Conservation (phyloP, 257 asterid species). For the Sherardia arvensis region DNA sequence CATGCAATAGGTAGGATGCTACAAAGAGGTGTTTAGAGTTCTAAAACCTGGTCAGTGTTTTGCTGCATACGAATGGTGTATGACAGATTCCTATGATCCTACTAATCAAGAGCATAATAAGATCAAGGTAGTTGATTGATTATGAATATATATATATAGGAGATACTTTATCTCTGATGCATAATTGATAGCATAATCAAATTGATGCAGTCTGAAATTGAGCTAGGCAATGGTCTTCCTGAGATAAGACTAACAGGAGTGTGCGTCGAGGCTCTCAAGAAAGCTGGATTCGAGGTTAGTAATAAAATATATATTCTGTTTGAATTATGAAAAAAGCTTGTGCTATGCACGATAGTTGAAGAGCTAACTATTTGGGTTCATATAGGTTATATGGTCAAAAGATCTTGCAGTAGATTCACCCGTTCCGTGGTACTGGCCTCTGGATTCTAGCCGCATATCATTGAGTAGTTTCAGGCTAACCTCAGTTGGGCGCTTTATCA, state of each 20-base stretch:
- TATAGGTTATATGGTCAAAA: slow-evolving; percentile 76
- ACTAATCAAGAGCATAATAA: slow-evolving; percentile 63
- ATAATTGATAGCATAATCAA: slow-evolving; percentile 8
- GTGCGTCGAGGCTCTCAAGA: slow-evolving; percentile 68
- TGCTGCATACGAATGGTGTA: slow-evolving; percentile 99
- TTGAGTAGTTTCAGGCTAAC: slow-evolving; percentile 85
- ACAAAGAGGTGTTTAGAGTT: slow-evolving; percentile 79
- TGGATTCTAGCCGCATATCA: slow-evolving; percentile 82
- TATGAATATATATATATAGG: not conserved
- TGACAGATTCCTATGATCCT: slow-evolving; percentile 81
- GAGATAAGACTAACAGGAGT: slow-evolving; percentile 58
- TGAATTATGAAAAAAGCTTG: not conserved
- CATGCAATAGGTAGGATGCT: slow-evolving; percentile 73
- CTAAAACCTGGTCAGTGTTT: slow-evolving; percentile 95
- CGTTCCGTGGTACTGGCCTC: slow-evolving; percentile 86
- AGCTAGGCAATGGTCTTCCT: slow-evolving; percentile 91
- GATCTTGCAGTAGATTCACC: slow-evolving; percentile 90
- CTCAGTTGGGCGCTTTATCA: slow-evolving; percentile 64
- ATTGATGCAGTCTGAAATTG: slow-evolving; percentile 69
- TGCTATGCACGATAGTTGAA: not conserved
- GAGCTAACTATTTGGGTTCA: not conserved
- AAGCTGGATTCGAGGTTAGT: slow-evolving; percentile 92
- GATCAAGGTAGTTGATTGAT: slow-evolving; percentile 54
- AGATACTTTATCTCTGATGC: not conserved
- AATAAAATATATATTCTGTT: not conserved